phyloP scores from a whole-genome alignment of 495 filamentous ascomycete species.

The Tetracladium setigerum region DNA sequence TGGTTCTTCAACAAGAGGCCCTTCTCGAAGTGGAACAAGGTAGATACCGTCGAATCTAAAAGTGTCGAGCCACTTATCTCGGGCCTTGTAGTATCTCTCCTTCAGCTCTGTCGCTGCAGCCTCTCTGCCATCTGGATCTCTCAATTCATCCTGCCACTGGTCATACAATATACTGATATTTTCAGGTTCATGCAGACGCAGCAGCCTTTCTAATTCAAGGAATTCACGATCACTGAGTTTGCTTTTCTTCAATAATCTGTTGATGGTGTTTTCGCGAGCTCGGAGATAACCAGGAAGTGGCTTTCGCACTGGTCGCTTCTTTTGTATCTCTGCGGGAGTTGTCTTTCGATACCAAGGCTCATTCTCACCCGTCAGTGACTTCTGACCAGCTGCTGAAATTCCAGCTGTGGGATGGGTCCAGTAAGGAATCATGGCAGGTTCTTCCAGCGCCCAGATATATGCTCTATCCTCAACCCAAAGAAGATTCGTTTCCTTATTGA shows the following conservation, averaged over 20 bases:
- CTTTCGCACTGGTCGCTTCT: neutral
- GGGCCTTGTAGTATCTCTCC: too few relatives aligned
- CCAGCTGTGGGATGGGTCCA: slow-evolving; percentile 19
- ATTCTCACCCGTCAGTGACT: neutral
- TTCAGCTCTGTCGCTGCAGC: too few relatives aligned
- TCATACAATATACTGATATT: too few relatives aligned
- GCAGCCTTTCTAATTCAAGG: too few relatives aligned
- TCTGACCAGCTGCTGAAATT: slow-evolving; percentile 4
- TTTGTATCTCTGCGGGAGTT: neutral
- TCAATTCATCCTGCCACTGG: too few relatives aligned
- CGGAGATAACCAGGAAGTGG: slow-evolving; percentile 2
- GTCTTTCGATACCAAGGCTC: slow-evolving; percentile 2
- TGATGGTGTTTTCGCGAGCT: slow-evolving; percentile 1
- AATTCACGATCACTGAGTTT: neutral
- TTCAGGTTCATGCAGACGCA: too few relatives aligned
- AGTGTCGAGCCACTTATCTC: too few relatives aligned
- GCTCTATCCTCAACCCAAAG: slow-evolving; percentile 8
- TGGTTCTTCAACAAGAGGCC: too few relatives aligned
- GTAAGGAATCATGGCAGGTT: slow-evolving; percentile 12
- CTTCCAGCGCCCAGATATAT: slow-evolving; percentile 11
- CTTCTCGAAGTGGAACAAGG: too few relatives aligned
- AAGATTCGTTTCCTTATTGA: slow-evolving; percentile 10
- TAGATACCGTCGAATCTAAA: too few relatives aligned
- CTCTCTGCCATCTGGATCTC: too few relatives aligned
- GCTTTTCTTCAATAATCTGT: neutral